Evolutionary conservation across 2,329 filamentous ascomycete species (phyloP), one percentile per base, ranked within the genome.

Genomic region (Colletotrichum sp.): DNA sequence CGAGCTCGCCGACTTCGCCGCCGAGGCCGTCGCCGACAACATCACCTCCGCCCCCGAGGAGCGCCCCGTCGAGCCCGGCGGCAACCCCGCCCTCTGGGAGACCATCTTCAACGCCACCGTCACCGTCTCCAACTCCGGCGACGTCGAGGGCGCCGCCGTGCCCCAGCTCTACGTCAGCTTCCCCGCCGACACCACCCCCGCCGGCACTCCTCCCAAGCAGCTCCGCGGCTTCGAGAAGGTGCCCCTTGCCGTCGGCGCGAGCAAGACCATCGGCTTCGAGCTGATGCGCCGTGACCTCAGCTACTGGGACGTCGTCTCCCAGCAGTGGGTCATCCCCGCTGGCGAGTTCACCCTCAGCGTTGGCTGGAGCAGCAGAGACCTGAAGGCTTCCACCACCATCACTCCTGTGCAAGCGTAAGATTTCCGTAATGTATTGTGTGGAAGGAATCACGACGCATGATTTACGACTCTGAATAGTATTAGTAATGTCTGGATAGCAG

Each of bases 111-210:
- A 82, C 57, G 86, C 90, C 12, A 84, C 85, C 3, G 86, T 88
- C 3, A 82, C 85, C 1, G 80, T 93, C 8, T 83, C 82, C 44
- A 93, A 93, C 83, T 89, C 87, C 0, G 91, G 91, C 22, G 75
- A 79, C 2, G 81, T 90, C 1, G 80, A 82, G 27, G 90, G 89
- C 30, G 86, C 87, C 3, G 85, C 88, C 12, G 88, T 92, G 1
- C 84, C 89, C 4, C 91, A 93, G 82, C 83, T 93, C 2, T 92
- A 92, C 80, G 81, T 92, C n/a, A 78, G 80, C 7, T 84, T 88
- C 82, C 84, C 86, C 57, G 68, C 72, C 55, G 80, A 81, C 25
- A 80, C 80, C 66, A 77, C 86, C n/a, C 77, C 84, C 19, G 73
- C 81, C 16, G 84, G 83, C 64, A 90, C 90, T 12, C 90, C 90